phyloP scores from a whole-genome alignment of 768 basidiomycete species.

The Xanthoconium stramineum region DNA sequence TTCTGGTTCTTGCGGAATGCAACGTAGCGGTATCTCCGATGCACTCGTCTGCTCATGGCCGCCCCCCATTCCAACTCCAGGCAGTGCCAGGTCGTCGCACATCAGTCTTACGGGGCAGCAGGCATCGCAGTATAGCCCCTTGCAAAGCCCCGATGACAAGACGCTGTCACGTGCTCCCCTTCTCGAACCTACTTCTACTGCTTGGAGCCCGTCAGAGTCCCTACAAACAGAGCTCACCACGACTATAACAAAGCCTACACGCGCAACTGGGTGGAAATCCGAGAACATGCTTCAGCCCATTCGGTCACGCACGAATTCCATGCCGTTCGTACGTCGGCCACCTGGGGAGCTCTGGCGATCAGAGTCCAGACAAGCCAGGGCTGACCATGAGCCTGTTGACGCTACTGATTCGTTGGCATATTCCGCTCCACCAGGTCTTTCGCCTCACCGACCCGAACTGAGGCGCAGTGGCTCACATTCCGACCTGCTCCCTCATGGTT shows the following conservation, averaged over 20 bases:
- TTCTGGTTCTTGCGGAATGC: conserved; percentile 8
- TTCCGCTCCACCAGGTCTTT: conserved; percentile 23
- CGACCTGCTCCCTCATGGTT: conserved; percentile 3
- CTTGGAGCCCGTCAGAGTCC: conserved; percentile 4
- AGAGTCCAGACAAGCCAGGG: conserved; percentile 7
- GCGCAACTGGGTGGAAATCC: conserved; percentile 15
- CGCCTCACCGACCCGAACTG: conserved; percentile 7
- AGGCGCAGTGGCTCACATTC: conserved; percentile 7
- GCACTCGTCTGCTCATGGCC: conserved; percentile 25
- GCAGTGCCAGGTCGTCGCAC: not conserved
- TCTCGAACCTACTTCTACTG: conserved; percentile 7
- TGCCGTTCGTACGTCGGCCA: conserved; percentile 19
- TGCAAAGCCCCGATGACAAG: conserved; percentile 10
- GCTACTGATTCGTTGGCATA: not conserved
- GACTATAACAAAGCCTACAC: conserved; percentile 5
- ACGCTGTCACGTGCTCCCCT: conserved; percentile 8
- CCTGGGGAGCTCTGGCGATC: conserved; percentile 20
- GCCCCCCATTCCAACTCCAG: conserved; percentile 6
- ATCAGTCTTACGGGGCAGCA: conserved; percentile 3
- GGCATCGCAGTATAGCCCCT: not conserved
- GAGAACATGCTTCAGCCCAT: conserved; percentile 20
- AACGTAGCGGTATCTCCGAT: conserved; percentile 2
- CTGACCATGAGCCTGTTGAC: not conserved
- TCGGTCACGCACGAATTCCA: conserved; percentile 8
- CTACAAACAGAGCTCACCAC: not conserved